Evolutionary conservation across 2,329 filamentous ascomycete genomes (phyloP).

Genomic region (Myriosclerotinia scirpicola): DNA sequence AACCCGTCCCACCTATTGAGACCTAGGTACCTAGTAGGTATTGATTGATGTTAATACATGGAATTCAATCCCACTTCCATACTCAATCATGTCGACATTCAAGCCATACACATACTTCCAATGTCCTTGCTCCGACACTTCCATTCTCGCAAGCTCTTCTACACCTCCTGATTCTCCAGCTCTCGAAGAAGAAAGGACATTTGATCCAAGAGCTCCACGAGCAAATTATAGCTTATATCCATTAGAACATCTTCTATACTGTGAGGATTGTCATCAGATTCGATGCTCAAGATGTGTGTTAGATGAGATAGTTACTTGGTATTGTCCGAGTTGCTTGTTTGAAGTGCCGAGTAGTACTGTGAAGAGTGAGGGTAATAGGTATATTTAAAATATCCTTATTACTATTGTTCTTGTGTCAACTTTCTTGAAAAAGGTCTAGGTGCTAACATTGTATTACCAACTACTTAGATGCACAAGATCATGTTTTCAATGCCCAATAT

Average conservation of each 20-base stretch:
- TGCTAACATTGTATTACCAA: slow-evolving; percentile 9
- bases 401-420: background rate
- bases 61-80: background rate
- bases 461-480: slow-evolving; percentile 76
- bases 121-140: slow-evolving; percentile 60
- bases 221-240: slow-evolving; percentile 92
- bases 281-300: slow-evolving; percentile 88
- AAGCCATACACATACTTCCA: slow-evolving; percentile 66
- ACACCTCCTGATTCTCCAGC: slow-evolving; percentile 40
- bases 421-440: background rate
- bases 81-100: slow-evolving; percentile 49
- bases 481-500: slow-evolving; percentile 93
- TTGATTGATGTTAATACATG: too few relatives aligned
- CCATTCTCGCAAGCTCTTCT: slow-evolving; percentile 40
- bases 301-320: slow-evolving; percentile 94
- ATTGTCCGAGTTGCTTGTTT: slow-evolving; percentile 92
- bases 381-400: slow-evolving; percentile 36
- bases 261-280: slow-evolving; percentile 95
- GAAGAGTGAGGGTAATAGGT: slow-evolving; percentile 92
- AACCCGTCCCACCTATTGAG: slow-evolving; percentile 3
- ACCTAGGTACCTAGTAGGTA: background rate
- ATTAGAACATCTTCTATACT: slow-evolving; percentile 90
- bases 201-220: slow-evolving; percentile 80
- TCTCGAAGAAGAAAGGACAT: slow-evolving; percentile 74
- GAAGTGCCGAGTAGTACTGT: slow-evolving; percentile 93